Evolutionary conservation across 225 moss, liverwort and hornwort genomes (phyloP).

Genomic region (Sphagnum tenellum): DNA sequence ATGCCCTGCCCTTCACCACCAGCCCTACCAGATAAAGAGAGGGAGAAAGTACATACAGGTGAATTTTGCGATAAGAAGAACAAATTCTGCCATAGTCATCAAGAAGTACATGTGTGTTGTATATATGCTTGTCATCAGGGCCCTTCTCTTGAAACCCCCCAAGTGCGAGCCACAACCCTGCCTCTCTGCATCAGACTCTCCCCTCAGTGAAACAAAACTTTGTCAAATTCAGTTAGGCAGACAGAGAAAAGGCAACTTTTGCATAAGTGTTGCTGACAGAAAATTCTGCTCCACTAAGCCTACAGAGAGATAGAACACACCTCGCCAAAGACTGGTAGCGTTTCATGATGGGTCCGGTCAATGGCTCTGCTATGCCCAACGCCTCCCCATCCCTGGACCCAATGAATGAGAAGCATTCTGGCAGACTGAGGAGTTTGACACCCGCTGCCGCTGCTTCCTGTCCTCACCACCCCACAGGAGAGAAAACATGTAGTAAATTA

Average conservation of each 20-base stretch:
- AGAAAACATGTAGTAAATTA: neutral
- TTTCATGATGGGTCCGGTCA: constrained; percentile 79
- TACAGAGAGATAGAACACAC: constrained; percentile 15
- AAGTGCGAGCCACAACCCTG: constrained; percentile 85
- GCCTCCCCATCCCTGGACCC: constrained; percentile 74
- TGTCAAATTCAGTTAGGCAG: too few relatives aligned
- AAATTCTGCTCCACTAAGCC: neutral
- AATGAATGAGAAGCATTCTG: constrained; percentile 87
- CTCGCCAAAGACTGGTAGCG: constrained; percentile 82
- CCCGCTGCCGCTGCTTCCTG: constrained; percentile 84
- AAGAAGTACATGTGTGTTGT: constrained; percentile 86
- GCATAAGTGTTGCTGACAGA: neutral
- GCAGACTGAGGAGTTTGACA: constrained; percentile 78
- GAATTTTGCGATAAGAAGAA: constrained; percentile 79
- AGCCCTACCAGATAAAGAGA: neutral
- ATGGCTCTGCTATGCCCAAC: constrained; percentile 64
- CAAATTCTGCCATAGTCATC: constrained; percentile 60
- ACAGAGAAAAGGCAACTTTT: too few relatives aligned
- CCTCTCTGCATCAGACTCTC: constrained; percentile 55
- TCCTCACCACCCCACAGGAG: neutral
- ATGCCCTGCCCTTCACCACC: too few relatives aligned
- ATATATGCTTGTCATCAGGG: constrained; percentile 54
- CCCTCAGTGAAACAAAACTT: constrained; percentile 1
- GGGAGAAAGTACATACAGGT: constrained; percentile 33
- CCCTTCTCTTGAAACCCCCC: constrained; percentile 97